phyloP scores from a whole-genome alignment of 2,329 filamentous ascomycete genomes.

The Alternaria incomplexa region DNA sequence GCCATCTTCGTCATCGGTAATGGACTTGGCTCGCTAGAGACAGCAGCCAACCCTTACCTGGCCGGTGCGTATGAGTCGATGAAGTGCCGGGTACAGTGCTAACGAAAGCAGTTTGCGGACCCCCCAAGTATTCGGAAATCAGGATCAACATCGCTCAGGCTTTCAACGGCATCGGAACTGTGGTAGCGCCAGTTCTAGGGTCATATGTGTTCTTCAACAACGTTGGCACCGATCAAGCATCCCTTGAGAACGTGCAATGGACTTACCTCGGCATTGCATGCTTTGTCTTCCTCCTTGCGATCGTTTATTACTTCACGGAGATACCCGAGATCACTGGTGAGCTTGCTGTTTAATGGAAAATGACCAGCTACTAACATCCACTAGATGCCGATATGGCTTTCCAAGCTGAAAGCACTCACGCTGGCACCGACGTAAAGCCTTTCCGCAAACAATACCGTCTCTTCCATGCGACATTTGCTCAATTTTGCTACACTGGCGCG shows the following conservation, averaged over 20 bases:
- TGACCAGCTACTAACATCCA: not conserved
- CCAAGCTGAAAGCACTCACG: slow-evolving; percentile 51
- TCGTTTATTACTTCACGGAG: slow-evolving; percentile 64
- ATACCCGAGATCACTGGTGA: slow-evolving; percentile 61
- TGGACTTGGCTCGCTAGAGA: slow-evolving; percentile 63
- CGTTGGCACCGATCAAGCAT: slow-evolving; percentile 56
- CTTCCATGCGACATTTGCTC: slow-evolving; percentile 76
- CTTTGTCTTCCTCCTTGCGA: slow-evolving; percentile 64
- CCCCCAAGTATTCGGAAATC: slow-evolving; percentile 64
- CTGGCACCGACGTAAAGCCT: slow-evolving; percentile 53
- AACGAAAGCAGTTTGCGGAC: slow-evolving; percentile 56
- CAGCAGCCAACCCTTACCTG: slow-evolving; percentile 60
- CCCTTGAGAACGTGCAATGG: slow-evolving; percentile 67
- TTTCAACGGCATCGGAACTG: slow-evolving; percentile 64
- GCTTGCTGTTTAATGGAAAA: not conserved
- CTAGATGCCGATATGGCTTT: slow-evolving; percentile 61
- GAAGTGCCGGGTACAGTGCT: not conserved
- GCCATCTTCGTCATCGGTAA: slow-evolving; percentile 63
- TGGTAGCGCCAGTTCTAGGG: slow-evolving; percentile 65
- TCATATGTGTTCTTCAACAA: slow-evolving; percentile 67
- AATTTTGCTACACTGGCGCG: slow-evolving; percentile 81
- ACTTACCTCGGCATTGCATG: slow-evolving; percentile 67
- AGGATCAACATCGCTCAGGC: slow-evolving; percentile 66
- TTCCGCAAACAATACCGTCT: slow-evolving; percentile 70
- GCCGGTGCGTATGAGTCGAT: slow-evolving; percentile 4